Percentiles rank a stretch among this genome's conserved stretches.
phyloP scores from a whole-genome alignment of 805 yeast species.

The Ogataea pilisensis region DNA sequence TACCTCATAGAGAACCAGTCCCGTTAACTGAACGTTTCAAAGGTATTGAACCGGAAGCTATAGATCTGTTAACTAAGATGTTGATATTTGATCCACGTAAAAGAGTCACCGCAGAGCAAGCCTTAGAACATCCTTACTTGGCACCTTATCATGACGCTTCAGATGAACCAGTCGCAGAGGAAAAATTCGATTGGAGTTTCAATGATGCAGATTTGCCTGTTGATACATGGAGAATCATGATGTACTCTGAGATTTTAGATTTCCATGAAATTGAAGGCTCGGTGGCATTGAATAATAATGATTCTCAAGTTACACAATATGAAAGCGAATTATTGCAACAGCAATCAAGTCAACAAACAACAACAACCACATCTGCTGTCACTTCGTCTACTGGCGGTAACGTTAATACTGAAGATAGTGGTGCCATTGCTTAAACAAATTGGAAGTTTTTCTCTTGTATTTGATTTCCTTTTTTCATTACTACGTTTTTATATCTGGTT shows the following conservation, averaged over 20 bases:
- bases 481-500: no score
- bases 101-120: constrained; percentile 89
- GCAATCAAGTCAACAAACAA: constrained; percentile 14
- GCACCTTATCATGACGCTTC: constrained; percentile 96
- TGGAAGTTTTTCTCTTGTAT: no score
- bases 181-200: constrained; percentile 95
- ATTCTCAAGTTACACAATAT: constrained; percentile 17
- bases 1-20: constrained; percentile 90
- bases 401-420: no score
- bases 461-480: no score
- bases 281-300: constrained; percentile 16
- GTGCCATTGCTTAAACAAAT: constrained; percentile 1
- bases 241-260: constrained; percentile 95
- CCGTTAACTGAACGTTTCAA: constrained; percentile 81
- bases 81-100: constrained; percentile 92
- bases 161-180: constrained; percentile 93
- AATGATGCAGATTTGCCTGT: constrained; percentile 97
- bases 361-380: background rate
- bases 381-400: no score
- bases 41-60: constrained; percentile 77
- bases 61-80: constrained; percentile 85
- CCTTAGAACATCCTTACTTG: constrained; percentile 84
- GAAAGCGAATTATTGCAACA: constrained; percentile 25
- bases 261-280: constrained; percentile 81
- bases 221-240: constrained; percentile 98